Evolutionary conservation across 208 protist species (phyloP).

Genomic region (Acanthamoeba healyi): DNA sequence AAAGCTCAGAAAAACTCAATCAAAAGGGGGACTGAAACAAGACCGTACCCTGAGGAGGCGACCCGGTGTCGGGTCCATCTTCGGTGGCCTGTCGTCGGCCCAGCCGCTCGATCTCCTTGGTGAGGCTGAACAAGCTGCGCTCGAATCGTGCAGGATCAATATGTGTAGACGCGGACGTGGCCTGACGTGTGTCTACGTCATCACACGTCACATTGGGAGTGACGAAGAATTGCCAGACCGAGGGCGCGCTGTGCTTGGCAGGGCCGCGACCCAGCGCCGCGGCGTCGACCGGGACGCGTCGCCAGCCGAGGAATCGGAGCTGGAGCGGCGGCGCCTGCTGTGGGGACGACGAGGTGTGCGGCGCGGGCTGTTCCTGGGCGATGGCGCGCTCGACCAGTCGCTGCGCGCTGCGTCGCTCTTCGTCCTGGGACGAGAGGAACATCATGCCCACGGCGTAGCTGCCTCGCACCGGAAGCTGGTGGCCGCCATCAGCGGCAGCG

Average conservation of each 20-base stretch:
- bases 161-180: too few relatives aligned
- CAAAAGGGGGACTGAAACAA: too few relatives aligned
- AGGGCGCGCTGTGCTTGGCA: constrained; percentile 1
- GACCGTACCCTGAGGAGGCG: neutral
- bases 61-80: neutral
- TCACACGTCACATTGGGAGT: neutral
- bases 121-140: constrained; percentile 41
- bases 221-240: constrained; percentile 63
- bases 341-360: too few relatives aligned
- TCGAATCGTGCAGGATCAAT: constrained; percentile 61
- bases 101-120: constrained; percentile 41
- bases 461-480: neutral
- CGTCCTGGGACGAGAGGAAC: constrained; percentile 80
- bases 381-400: constrained; percentile 77
- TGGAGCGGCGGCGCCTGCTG: too few relatives aligned
- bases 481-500: neutral
- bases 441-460: constrained; percentile 87
- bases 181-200: neutral
- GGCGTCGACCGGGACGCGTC: constrained; percentile 82
- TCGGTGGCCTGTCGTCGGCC: constrained; percentile 1
- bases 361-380: neutral
- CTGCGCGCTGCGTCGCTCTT: constrained; percentile 4
- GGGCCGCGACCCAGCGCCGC: neutral
- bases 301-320: constrained; percentile 86
- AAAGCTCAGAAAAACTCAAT: too few relatives aligned